Conservation (phyloP, 345 rosid genomes). For the Abelmoschus esculentus region DNA sequence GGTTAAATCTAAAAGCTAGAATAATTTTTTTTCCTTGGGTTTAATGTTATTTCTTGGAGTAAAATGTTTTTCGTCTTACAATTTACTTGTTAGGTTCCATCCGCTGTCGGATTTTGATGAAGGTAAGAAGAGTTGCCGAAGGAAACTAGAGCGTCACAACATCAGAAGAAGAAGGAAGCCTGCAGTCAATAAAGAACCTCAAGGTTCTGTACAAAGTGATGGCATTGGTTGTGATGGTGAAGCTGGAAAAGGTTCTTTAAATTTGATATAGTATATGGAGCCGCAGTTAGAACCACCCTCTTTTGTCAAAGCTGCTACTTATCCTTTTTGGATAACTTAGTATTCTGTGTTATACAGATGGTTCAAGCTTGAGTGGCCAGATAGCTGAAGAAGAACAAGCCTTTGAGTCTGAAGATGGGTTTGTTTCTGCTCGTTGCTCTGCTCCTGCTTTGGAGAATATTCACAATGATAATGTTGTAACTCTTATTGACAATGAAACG, state of each 20-base stretch:
- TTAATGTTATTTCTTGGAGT: background rate
- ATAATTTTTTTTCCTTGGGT: background rate
- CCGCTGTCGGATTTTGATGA: slow-evolving; percentile 79
- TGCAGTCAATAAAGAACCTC: slow-evolving; percentile 31
- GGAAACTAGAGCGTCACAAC: slow-evolving; percentile 93
- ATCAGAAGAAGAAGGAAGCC: slow-evolving; percentile 69
- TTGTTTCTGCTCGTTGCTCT: slow-evolving; percentile 32
- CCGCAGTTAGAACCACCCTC: background rate
- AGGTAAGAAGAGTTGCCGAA: slow-evolving; percentile 85
- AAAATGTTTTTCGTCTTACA: background rate
- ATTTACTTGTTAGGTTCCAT: slow-evolving; percentile 60
- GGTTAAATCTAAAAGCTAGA: background rate
- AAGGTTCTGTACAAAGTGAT: slow-evolving; percentile 32
- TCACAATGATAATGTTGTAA: slow-evolving; percentile 47
- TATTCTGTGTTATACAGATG: slow-evolving; percentile 30
- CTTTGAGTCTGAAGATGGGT: slow-evolving; percentile 52
- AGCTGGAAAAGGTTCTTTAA: slow-evolving; percentile 49
- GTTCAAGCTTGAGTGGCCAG: slow-evolving; percentile 35
- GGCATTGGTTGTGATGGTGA: slow-evolving; percentile 22
- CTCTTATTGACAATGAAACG: slow-evolving; percentile 36
- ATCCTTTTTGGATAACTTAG: background rate
- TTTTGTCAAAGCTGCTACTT: background rate
- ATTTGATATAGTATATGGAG: slow-evolving; percentile 2
- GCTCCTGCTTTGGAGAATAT: slow-evolving; percentile 43
- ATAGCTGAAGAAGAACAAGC: slow-evolving; percentile 51